Conservation (phyloP, 108 stramenopile genomes). For the Hondaea fermentalgiana region DNA sequence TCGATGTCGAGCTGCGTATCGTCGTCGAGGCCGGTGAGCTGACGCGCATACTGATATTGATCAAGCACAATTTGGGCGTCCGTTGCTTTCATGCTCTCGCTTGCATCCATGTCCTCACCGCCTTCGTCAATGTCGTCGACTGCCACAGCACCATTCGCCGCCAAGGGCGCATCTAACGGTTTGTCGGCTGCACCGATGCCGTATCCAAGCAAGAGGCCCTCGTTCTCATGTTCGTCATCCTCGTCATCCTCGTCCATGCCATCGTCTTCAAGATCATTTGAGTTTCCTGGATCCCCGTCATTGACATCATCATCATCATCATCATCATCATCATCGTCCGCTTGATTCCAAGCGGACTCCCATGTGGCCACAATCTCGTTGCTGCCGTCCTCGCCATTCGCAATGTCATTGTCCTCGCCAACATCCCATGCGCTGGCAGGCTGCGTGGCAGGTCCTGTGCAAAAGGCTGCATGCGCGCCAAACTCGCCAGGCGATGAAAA, state of each 20-base stretch:
- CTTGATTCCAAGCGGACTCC: neutral
- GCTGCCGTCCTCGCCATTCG: neutral
- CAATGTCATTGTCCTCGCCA: neutral
- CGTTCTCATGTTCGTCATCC: neutral
- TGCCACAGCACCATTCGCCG: no score
- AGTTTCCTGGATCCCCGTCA: neutral
- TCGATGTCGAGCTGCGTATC: neutral
- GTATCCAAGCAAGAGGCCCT: neutral
- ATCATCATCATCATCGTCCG: neutral
- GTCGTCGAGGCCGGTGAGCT: neutral
- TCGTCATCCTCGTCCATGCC: neutral
- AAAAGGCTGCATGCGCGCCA: neutral
- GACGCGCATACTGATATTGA: slow-evolving; percentile 1
- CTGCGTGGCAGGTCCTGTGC: neutral
- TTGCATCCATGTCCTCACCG: neutral
- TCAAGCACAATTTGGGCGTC: neutral
- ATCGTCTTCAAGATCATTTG: neutral
- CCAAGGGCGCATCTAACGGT: no score
- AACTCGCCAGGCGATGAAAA: neutral
- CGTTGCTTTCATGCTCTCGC: neutral
- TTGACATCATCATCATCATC: neutral
- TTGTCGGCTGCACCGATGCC: neutral
- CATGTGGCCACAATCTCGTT: neutral
- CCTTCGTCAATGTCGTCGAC: neutral
- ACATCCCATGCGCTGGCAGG: neutral